These are phyloP conservation scores for Chloris gayana DNA, from an alignment of 176 grass and related monocot species.

Conservation along the genomic window DNA sequence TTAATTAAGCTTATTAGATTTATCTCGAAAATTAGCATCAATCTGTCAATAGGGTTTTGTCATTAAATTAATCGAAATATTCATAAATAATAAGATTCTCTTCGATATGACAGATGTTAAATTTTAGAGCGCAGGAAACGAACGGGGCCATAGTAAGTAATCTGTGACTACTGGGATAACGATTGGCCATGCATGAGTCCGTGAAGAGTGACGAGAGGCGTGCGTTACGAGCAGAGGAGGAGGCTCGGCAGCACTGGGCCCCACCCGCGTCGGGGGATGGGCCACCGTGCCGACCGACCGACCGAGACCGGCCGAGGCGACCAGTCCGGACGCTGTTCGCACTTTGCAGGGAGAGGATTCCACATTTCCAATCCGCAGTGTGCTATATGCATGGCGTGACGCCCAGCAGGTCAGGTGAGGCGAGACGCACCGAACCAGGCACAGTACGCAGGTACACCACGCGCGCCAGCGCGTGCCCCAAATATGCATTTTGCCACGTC, in stretches of 20 bases:
- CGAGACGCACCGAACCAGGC: not conserved
- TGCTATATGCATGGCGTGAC: not conserved
- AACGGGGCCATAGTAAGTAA: too few species aligned
- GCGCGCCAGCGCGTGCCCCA: not conserved
- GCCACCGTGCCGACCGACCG: constrained; percentile 25
- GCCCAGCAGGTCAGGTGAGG: not conserved
- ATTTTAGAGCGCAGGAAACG: too few species aligned
- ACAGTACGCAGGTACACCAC: not conserved
- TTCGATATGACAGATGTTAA: too few species aligned
- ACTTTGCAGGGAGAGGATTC: constrained; percentile 32
- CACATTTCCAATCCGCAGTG: not conserved
- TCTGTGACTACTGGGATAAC: too few species aligned
- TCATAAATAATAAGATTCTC: too few species aligned
- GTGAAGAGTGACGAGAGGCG: constrained; percentile 22
- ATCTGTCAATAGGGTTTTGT: too few species aligned
- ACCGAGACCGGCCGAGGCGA: constrained; percentile 14
- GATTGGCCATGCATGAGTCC: not conserved
- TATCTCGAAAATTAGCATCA: too few species aligned
- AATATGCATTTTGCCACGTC: constrained; percentile 20
- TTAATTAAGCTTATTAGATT: too few species aligned
- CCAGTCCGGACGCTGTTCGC: constrained; percentile 23
- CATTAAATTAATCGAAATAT: too few species aligned
- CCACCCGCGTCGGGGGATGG: constrained; percentile 14
- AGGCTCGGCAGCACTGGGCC: not conserved
- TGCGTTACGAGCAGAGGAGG: constrained; percentile 33